phyloP scores from a whole-genome alignment of 2,329 filamentous ascomycete species.

The Botrytis galanthina region DNA sequence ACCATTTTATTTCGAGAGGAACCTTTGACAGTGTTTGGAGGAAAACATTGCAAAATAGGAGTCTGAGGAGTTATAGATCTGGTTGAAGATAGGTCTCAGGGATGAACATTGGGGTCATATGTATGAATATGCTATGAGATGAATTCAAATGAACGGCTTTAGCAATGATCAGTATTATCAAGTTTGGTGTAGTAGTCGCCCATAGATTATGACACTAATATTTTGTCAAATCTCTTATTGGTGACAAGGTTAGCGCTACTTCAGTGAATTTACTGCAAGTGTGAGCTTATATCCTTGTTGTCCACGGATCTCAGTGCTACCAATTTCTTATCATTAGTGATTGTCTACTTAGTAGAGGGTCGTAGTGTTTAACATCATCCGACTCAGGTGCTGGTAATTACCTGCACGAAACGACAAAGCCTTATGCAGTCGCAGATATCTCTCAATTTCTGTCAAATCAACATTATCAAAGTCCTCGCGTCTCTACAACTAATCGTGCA shows the following conservation, averaged over 20 bases:
- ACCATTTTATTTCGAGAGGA: constrained; percentile 18
- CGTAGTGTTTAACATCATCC: background rate
- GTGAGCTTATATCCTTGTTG: background rate
- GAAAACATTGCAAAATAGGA: constrained; percentile 4
- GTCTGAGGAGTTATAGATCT: constrained; percentile 12
- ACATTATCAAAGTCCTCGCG: background rate
- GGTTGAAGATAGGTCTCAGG: background rate
- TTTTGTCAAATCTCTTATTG: background rate
- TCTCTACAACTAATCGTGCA: background rate
- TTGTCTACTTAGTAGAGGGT: background rate
- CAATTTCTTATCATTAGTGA: background rate
- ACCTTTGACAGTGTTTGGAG: background rate
- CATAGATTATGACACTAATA: background rate
- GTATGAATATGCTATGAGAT: constrained; percentile 12
- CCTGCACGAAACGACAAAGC: background rate
- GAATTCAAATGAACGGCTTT: background rate
- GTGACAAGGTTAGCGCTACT: background rate
- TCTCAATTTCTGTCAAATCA: background rate
- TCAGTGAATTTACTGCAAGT: too few relatives aligned
- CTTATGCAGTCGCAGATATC: background rate
- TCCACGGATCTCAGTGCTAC: background rate
- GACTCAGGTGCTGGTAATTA: too few relatives aligned
- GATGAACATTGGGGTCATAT: constrained; percentile 2
- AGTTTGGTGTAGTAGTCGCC: background rate
- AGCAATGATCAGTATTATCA: background rate